These are phyloP conservation scores for Blattamonas nauphoetae DNA, from an alignment of 78 protist species.

Conservation along the genomic window DNA sequence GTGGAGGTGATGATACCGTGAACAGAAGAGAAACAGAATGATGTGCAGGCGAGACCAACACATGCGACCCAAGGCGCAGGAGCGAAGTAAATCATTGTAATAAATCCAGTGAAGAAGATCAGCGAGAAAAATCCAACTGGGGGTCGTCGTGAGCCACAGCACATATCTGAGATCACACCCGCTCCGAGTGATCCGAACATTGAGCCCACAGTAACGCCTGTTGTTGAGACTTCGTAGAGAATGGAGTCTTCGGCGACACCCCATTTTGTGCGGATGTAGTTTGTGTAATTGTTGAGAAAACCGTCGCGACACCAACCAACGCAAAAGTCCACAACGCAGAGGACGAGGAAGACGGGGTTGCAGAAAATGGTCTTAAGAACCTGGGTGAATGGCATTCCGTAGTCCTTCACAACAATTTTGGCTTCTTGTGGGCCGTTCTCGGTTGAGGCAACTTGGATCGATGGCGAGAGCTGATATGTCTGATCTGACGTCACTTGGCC, in stretches of 20 bases:
- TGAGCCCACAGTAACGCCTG: constrained; percentile 17
- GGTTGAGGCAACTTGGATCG: background rate
- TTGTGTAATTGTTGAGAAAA: background rate
- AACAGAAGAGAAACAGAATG: constrained; percentile 14
- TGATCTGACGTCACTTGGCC: background rate
- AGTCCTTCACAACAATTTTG: background rate
- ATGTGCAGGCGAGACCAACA: background rate
- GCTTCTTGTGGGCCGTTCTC: background rate
- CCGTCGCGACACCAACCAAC: constrained; percentile 38
- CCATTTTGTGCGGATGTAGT: background rate
- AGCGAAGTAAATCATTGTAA: background rate
- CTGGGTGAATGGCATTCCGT: background rate
- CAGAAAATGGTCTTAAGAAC: background rate
- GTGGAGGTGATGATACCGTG: constrained; percentile 37
- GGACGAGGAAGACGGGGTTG: constrained; percentile 20
- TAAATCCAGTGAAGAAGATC: background rate
- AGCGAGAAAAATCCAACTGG: constrained; percentile 30
- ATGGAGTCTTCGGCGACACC: background rate
- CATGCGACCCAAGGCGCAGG: background rate
- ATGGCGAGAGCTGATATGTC: background rate
- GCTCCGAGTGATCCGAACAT: constrained; percentile 36
- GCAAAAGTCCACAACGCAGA: constrained; percentile 20
- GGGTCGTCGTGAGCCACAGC: constrained; percentile 18
- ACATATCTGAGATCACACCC: constrained; percentile 27
- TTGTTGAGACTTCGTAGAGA: background rate